Percentiles rank a stretch among this genome's conserved stretches.
Evolutionary conservation across 371 early-diverging fungal genomes (phyloP).

Genomic region (Apophysomyces variabilis): DNA sequence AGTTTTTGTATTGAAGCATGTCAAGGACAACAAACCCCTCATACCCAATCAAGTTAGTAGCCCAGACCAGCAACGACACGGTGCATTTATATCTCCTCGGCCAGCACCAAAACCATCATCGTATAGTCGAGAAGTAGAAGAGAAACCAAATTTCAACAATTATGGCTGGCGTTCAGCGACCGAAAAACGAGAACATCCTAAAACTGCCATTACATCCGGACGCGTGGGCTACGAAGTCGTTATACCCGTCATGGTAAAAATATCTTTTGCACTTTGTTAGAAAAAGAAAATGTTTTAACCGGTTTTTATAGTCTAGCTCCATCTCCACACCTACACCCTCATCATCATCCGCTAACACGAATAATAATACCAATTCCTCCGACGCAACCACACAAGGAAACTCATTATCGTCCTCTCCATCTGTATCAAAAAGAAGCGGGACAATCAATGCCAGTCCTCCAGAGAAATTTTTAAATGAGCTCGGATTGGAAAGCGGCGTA

Average conservation of each 20-base stretch:
- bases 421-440: slow-evolving; percentile 21
- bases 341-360: background rate
- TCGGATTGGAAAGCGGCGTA: slow-evolving; percentile 52
- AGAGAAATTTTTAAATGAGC: slow-evolving; percentile 42
- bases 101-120: slow-evolving; percentile 30
- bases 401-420: slow-evolving; percentile 12
- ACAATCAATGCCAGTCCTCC: slow-evolving; percentile 29
- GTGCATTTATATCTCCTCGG: slow-evolving; percentile 30
- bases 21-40: slow-evolving; percentile 66
- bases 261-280: background rate
- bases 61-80: slow-evolving; percentile 15
- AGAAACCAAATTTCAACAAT: slow-evolving; percentile 10
- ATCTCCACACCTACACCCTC: slow-evolving; percentile 1
- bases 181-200: slow-evolving; percentile 20
- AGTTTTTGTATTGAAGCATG: slow-evolving; percentile 78
- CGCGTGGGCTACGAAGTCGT: slow-evolving; percentile 48
- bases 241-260: slow-evolving; percentile 40
- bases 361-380: slow-evolving; percentile 14
- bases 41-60: slow-evolving; percentile 25
- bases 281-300: background rate
- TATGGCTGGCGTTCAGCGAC: slow-evolving; percentile 5
- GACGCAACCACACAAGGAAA: background rate
- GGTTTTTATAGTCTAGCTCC: slow-evolving; percentile 32
- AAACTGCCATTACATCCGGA: slow-evolving; percentile 42
- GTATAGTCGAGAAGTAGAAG: slow-evolving; percentile 10